Base-by-base conservation (phyloP, 345 rosid species). In the Dimocarpus longan region DNA sequence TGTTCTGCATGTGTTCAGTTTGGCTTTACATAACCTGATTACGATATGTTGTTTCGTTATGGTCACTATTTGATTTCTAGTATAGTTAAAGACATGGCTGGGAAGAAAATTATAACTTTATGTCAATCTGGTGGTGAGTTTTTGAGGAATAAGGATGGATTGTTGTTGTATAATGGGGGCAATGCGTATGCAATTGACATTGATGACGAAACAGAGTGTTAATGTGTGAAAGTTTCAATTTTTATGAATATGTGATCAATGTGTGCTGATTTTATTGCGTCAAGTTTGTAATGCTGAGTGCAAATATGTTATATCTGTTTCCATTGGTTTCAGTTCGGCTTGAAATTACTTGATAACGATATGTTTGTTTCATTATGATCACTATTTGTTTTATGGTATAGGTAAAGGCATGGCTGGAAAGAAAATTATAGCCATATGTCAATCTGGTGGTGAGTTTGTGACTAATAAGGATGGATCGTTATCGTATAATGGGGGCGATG, bases 41-140 rank as follows among this genome's bases (percentile, higher is more conserved):
- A n/a, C 15, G 7, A 21, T 59, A 1, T 11, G 13, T 40, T 37
- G 65, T 44, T 65, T 48, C 74, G 52, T n/a, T 21, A n/a, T 43
- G 13, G 10, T 75, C 48, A 28, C 39, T 65, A 3, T 22, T 74
- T 65, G 44, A 18, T 48, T 63, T n/a, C 4, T 48, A 52, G 24
- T 42, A 60, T 62, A 54, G 21, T 12, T 81, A 69, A 80, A 91
- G 87, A 75, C 74, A 92, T 93, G 98, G 90, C 93, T 76, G 76
- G 88, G 60, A 90, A 89, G 84, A 95, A 92, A 85, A 79, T 93
- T 68, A 93, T 93, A 83, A 98, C 97, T 40, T 93, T 95, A 80
- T 93, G 98, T 82, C 98, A 92, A 75, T 91, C 98, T 0, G 95
- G 98, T 44, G 98, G 98, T n/a, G 95, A 91, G 78, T 95, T 95